phyloP scores from a whole-genome alignment of 2,329 filamentous ascomycete species.

The Dactylonectria macrodidyma region DNA sequence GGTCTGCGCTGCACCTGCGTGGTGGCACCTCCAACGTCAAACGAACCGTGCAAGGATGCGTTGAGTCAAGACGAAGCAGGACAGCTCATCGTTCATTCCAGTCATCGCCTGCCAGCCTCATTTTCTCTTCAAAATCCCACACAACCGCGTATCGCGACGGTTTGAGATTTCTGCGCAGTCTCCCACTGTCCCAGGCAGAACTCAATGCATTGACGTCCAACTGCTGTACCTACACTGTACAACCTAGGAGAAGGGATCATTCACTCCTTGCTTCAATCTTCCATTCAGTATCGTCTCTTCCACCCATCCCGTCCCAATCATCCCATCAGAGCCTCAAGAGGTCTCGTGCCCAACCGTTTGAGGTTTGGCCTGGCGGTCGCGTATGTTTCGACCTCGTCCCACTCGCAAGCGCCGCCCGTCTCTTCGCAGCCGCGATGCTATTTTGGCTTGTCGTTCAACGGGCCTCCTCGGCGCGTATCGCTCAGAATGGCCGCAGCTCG shows the following conservation, averaged over 20 bases:
- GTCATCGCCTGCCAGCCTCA: not conserved
- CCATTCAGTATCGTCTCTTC: not conserved
- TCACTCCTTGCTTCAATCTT: not conserved
- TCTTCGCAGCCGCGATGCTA: constrained; percentile 43
- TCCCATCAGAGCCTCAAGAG: constrained; percentile 1
- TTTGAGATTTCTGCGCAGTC: not conserved
- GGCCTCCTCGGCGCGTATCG: constrained; percentile 23
- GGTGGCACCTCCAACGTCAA: not conserved
- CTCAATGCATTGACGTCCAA: not conserved
- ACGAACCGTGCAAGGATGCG: not conserved
- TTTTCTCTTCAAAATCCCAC: not conserved
- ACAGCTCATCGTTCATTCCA: not conserved
- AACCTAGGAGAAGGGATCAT: not conserved
- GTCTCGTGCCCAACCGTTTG: constrained; percentile 17
- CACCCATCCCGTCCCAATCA: constrained; percentile 9
- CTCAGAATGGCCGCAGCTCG: constrained; percentile 26
- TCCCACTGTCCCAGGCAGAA: not conserved
- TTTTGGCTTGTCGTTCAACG: constrained; percentile 26
- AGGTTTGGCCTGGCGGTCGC: constrained; percentile 14
- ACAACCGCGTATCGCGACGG: not conserved
- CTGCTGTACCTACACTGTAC: not conserved
- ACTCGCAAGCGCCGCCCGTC: constrained; percentile 19
- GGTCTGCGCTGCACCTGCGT: too few species aligned
- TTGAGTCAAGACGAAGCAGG: not conserved
- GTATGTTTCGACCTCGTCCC: constrained; percentile 21